Conservation (phyloP, 306 rosid genomes). For the Boehmeria nivea region DNA sequence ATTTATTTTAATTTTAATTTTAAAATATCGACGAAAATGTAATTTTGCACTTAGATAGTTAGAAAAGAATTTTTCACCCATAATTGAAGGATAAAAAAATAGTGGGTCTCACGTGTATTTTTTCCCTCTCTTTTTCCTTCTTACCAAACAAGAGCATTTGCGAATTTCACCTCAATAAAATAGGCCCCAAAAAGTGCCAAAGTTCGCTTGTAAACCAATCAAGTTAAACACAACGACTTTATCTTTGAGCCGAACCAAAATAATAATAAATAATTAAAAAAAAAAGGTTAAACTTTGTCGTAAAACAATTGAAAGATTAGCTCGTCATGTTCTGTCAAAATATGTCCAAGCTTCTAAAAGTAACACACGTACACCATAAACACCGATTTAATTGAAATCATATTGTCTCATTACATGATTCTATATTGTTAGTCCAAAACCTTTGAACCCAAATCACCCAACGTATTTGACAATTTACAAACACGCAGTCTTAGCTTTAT, state of each 20-base stretch:
- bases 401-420: background rate
- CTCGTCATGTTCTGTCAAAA: background rate
- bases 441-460: background rate
- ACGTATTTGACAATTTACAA: slow-evolving; percentile 5
- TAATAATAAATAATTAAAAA: background rate
- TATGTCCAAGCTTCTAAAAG: background rate
- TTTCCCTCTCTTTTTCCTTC: too few species aligned
- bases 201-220: too few species aligned
- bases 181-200: too few species aligned
- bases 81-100: too few species aligned
- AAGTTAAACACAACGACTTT: background rate
- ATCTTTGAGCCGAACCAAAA: background rate
- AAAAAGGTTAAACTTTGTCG: background rate
- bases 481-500: too few species aligned
- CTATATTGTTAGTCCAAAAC: background rate
- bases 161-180: too few species aligned
- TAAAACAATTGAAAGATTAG: background rate
- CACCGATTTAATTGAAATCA: background rate
- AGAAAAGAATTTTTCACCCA: too few species aligned
- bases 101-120: too few species aligned
- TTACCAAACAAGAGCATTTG: too few species aligned
- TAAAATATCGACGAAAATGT: too few species aligned
- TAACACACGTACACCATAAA: background rate
- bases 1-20: too few species aligned
- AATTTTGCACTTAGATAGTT: too few species aligned